Base-by-base conservation (phyloP, 257 asterid genomes). In the Primulina huaijiensis region DNA sequence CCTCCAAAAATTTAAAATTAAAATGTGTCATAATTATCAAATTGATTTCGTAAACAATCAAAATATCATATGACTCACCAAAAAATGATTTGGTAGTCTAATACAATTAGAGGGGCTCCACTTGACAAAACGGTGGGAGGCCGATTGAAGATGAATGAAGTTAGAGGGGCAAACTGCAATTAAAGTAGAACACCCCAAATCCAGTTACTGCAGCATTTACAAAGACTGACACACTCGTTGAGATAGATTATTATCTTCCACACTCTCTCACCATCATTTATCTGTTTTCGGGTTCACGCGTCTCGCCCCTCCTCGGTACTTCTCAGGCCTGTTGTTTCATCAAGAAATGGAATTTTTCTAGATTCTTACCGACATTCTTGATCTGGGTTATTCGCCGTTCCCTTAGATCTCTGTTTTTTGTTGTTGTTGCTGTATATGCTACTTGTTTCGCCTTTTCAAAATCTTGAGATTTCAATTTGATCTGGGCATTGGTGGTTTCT, bases 341-440 rank as follows among this genome's bases (percentile, higher is more conserved):
- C 62, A 40, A 23, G 25, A 27, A 64, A 21, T 31, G 1, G n/a
- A 50, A 10, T 68, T 53, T 62, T 67, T 11, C 62, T n/a, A 53
- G 57, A 71, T 52, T 6, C 7, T 69, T 50, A 71, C 52, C 19
- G 25, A 52, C 21, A 59, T 60, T 61, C 66, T 55, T 73, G 66
- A 64, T 76, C 71, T 74, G 68, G 64, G 20, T 56, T 67, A 14
- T 43, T 65, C 11, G n/a, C 27, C 30, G 19, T 62, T 38, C 19
- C 66, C 74, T 60, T 31, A 71, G 65, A 40, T 40, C 62, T n/a
- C 68, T 6, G 34, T 67, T 65, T 66, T 64, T 79, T 19, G 61
- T 27, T 27, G 2, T 27, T 27, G 2, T 2, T 27, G 52, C 55
- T 17, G 16, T 64, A 17, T 9, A n/a, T 16, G 62, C 37, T 53